phyloP scores from a whole-genome alignment of 1,284 basidiomycete genomes.

The Ustilago tritici region DNA sequence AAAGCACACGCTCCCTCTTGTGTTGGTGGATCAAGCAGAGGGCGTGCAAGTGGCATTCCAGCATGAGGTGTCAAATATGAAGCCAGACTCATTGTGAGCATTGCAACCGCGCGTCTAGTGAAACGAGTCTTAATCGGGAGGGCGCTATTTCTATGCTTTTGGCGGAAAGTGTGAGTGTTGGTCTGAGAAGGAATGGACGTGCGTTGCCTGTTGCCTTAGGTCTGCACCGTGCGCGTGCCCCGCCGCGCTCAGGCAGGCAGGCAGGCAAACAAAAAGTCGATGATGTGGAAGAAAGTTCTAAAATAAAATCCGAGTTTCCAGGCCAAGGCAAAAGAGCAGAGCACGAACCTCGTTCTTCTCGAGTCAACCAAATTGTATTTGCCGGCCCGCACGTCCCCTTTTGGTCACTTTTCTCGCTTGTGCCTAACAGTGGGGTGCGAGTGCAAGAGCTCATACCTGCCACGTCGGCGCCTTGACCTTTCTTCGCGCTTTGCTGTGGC shows the following conservation, averaged over 20 bases:
- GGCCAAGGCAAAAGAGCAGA: not conserved
- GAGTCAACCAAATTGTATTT: not conserved
- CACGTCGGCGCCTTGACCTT: conserved; percentile 18
- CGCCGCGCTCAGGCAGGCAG: not conserved
- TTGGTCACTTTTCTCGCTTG: not conserved
- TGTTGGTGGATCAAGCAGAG: not conserved
- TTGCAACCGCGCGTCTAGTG: not conserved
- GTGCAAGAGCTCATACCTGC: conserved; percentile 9
- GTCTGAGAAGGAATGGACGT: conserved; percentile 4
- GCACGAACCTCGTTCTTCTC: conserved; percentile 1
- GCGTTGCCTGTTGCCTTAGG: not conserved
- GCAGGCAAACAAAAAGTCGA: not conserved
- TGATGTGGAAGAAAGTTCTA: conserved; percentile 19
- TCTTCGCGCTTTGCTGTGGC: conserved; percentile 3
- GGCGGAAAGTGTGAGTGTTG: conserved; percentile 3
- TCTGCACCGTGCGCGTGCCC: conserved; percentile 7
- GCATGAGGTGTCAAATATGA: conserved; percentile 4
- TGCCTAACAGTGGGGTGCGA: not conserved
- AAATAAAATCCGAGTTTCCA: conserved; percentile 25
- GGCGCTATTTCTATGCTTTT: not conserved
- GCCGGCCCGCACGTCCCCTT: not conserved
- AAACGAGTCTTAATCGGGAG: not conserved
- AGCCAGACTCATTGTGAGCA: not conserved
- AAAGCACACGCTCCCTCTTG: not conserved
- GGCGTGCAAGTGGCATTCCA: conserved; percentile 7